phyloP scores from a whole-genome alignment of 2,329 filamentous ascomycete genomes.

The Epicoccum sorghinum region DNA sequence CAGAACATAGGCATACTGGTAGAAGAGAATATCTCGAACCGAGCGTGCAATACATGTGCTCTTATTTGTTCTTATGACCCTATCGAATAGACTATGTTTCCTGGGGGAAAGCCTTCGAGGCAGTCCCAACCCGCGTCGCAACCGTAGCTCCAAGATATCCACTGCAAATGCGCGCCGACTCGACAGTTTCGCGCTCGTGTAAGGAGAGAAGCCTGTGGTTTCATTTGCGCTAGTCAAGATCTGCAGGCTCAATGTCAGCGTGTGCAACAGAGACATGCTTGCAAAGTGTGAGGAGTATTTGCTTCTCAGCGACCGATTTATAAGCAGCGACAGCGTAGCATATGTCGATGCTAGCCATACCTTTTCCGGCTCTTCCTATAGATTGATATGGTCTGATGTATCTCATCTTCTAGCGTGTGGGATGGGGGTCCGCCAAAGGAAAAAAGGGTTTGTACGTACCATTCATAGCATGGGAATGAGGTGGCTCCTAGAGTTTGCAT shows the following conservation, averaged over 20 bases:
- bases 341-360: conserved; percentile 58
- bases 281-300: conserved; percentile 5
- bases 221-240: not conserved
- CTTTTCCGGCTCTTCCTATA: conserved; percentile 62
- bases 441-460: conserved; percentile 4
- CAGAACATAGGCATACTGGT: too few relatives aligned
- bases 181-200: not conserved
- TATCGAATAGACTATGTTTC: too few relatives aligned
- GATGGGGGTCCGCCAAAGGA: not conserved
- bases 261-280: not conserved
- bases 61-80: too few relatives aligned
- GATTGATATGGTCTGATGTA: conserved; percentile 45
- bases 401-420: conserved; percentile 41
- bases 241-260: conserved; percentile 18
- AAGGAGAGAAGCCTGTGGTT: not conserved
- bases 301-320: conserved; percentile 53
- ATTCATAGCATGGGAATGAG: not conserved
- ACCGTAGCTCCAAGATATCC: too few relatives aligned
- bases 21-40: too few relatives aligned
- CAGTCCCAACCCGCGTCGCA: too few relatives aligned
- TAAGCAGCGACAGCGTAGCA: conserved; percentile 58
- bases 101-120: not conserved
- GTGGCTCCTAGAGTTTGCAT: not conserved
- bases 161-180: not conserved
- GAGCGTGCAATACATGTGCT: too few relatives aligned